Percentiles rank a stretch among this genome's conserved stretches.
Conservation (phyloP, 306 rosid genomes). For the Carpinus fangiana region DNA sequence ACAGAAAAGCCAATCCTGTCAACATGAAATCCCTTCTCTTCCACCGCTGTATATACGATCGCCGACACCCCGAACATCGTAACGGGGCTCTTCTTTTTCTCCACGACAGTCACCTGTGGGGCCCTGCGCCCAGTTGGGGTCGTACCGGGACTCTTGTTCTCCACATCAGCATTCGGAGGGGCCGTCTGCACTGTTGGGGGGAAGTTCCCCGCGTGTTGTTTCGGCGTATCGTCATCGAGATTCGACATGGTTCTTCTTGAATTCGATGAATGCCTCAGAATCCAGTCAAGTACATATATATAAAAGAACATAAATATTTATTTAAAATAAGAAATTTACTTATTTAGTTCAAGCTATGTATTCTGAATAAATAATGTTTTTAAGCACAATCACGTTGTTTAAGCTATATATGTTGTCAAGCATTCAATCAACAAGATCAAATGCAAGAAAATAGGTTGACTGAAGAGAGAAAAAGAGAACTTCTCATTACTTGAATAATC, state of each 20-base stretch:
- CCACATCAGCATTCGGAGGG: constrained; percentile 20
- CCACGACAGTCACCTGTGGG: not conserved
- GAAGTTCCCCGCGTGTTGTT: constrained; percentile 24
- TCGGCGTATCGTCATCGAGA: constrained; percentile 26
- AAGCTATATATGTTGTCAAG: too few species aligned
- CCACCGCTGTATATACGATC: constrained; percentile 56
- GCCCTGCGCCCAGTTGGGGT: too few species aligned
- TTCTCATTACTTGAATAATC: too few species aligned
- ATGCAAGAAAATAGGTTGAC: too few species aligned
- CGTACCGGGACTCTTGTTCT: constrained; percentile 5
- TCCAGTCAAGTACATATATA: not conserved
- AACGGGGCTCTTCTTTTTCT: not conserved
- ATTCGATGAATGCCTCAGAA: not conserved
- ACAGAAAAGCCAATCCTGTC: constrained; percentile 55
- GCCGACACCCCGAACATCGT: constrained; percentile 15
- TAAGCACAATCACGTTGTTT: too few species aligned
- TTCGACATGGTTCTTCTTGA: not conserved
- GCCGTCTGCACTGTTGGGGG: constrained; percentile 23
- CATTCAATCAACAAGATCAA: too few species aligned
- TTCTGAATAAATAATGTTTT: too few species aligned
- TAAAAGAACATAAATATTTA: too few species aligned
- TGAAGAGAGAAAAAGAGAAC: too few species aligned
- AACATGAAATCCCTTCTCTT: constrained; percentile 62
- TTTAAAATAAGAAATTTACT: too few species aligned
- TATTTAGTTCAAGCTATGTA: too few species aligned